phyloP scores from a whole-genome alignment of 1,284 basidiomycete genomes.

The Jaminaea rosea region DNA sequence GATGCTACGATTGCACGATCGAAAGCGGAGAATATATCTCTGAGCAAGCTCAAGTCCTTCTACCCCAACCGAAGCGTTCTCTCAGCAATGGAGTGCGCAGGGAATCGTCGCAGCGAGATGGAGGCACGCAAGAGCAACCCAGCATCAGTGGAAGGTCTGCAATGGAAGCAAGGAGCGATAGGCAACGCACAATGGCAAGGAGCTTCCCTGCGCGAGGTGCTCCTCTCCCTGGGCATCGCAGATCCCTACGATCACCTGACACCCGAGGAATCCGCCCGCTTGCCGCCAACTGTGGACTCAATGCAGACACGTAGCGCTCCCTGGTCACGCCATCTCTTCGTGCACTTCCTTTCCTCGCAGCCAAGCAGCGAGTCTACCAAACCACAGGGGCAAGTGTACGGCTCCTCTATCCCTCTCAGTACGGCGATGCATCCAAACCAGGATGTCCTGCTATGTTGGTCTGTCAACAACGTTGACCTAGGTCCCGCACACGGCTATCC shows the following conservation, averaged over 20 bases:
- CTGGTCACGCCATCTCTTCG: constrained; percentile 15
- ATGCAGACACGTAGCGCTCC: constrained; percentile 4
- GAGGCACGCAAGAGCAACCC: constrained; percentile 7
- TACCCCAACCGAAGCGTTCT: constrained; percentile 9
- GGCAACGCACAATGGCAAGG: constrained; percentile 23
- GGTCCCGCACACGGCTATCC: constrained; percentile 62
- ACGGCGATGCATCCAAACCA: constrained; percentile 26
- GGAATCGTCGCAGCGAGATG: constrained; percentile 24
- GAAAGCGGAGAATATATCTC: neutral
- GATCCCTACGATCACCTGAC: constrained; percentile 21
- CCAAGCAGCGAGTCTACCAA: constrained; percentile 19
- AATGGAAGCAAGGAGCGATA: constrained; percentile 26
- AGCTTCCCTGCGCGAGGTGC: constrained; percentile 13
- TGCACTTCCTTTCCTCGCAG: constrained; percentile 23
- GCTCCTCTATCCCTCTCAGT: constrained; percentile 19
- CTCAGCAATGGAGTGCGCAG: constrained; percentile 29
- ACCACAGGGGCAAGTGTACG: constrained; percentile 16
- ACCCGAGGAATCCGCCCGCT: neutral
- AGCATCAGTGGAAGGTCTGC: constrained; percentile 18
- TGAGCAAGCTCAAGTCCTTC: constrained; percentile 9
- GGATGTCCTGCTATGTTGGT: constrained; percentile 14
- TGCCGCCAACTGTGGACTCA: constrained; percentile 12
- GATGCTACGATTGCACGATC: neutral
- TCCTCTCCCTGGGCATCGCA: constrained; percentile 15
- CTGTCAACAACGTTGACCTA: constrained; percentile 51